Evolutionary conservation across 164 flowering plant genomes (phyloP).

Genomic region (Vitis vinifera): ASM3070453v1 NC_081823.1:56001-56500

Average conservation of each 20-base stretch:
- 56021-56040: slow-evolving; percentile 57
- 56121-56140: not conserved
- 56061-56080: slow-evolving; percentile 84
- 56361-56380: not conserved
- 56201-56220: slow-evolving; percentile 35
- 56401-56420: slow-evolving; percentile 8
- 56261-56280: slow-evolving; percentile 27
- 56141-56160: slow-evolving; percentile 3
- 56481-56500: slow-evolving; percentile 82
- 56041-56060: slow-evolving; percentile 54
- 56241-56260: slow-evolving; percentile 25
- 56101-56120: slow-evolving; percentile 80
- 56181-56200: not conserved
- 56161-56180: not conserved
- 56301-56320: slow-evolving; percentile 39
- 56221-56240: slow-evolving; percentile 42
- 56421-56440: slow-evolving; percentile 46
- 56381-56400: not conserved
- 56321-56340: slow-evolving; percentile 35
- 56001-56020: slow-evolving; percentile 71
- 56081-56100: slow-evolving; percentile 73
- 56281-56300: slow-evolving; percentile 31
- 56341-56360: slow-evolving; percentile 8
- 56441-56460: slow-evolving; percentile 80
- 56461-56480: slow-evolving; percentile 80